A percentile compares a stretch with the other conserved stretches of the same genome.
phyloP scores from a whole-genome alignment of 352 stramenopile species.

The Thalassiosira livingstoniorum region DNA sequence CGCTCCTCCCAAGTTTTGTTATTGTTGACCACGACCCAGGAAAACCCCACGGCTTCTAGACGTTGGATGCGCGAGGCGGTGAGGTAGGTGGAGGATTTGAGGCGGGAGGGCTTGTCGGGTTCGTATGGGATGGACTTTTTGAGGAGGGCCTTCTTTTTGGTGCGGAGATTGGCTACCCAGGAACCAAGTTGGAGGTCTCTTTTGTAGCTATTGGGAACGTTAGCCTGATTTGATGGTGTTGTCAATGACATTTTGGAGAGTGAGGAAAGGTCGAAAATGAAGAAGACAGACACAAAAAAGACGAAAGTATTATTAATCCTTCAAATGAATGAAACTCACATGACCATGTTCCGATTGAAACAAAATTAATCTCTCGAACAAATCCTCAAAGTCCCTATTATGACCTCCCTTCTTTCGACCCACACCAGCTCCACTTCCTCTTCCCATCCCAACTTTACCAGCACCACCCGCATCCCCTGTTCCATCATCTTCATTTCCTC shows the following conservation, averaged over 20 bases:
- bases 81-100: slow-evolving; percentile 36
- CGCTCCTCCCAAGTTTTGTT: slow-evolving; percentile 73
- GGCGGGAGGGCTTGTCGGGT: not conserved
- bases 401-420: slow-evolving; percentile 1
- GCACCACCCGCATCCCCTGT: too few relatives aligned
- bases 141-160: slow-evolving; percentile 36
- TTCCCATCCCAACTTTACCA: too few relatives aligned
- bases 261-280: too few relatives aligned
- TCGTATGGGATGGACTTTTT: not conserved
- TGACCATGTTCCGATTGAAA: slow-evolving; percentile 42
- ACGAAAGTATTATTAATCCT: too few relatives aligned
- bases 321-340: too few relatives aligned
- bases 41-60: slow-evolving; percentile 69
- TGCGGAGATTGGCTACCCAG: slow-evolving; percentile 43
- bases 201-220: slow-evolving; percentile 37
- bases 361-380: slow-evolving; percentile 42
- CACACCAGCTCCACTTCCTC: too few relatives aligned
- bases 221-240: too few relatives aligned
- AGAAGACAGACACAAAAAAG: too few relatives aligned
- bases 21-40: slow-evolving; percentile 60
- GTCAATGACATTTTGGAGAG: too few relatives aligned
- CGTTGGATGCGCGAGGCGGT: slow-evolving; percentile 50
- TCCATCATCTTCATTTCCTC: slow-evolving; percentile 12
- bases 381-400: slow-evolving; percentile 41
- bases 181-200: slow-evolving; percentile 32